Evolutionary conservation across 352 stramenopile genomes (phyloP).

Genomic region (Phytophthora ramorum): DNA sequence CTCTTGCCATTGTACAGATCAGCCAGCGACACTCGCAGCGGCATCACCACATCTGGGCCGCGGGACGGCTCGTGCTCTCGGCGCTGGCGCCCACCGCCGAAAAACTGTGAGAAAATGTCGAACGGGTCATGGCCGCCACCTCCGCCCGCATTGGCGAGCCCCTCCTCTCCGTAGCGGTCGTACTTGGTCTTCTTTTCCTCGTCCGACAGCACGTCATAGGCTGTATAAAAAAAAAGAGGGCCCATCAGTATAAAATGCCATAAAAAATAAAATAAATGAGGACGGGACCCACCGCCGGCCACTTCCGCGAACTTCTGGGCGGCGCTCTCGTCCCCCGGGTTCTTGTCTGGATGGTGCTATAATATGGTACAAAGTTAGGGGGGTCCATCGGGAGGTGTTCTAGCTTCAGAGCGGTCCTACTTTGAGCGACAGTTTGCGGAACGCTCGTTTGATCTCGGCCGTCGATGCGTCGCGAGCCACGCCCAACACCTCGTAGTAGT

Average conservation of each 20-base stretch:
- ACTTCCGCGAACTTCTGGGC: constrained; percentile 91
- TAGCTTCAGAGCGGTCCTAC: constrained; percentile 28
- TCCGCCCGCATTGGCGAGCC: constrained; percentile 63
- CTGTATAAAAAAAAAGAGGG: constrained; percentile 41
- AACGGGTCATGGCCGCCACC: constrained; percentile 73
- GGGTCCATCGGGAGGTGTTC: background rate
- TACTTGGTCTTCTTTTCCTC: constrained; percentile 91
- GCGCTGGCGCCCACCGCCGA: constrained; percentile 50
- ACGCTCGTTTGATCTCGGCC: constrained; percentile 84
- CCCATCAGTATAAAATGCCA: background rate
- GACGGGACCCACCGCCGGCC: constrained; percentile 54
- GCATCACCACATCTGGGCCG: constrained; percentile 83
- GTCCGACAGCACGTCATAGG: constrained; percentile 93
- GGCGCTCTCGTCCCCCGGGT: constrained; percentile 84
- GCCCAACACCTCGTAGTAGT: constrained; percentile 83
- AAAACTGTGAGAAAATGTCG: constrained; percentile 86
- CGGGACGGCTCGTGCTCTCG: constrained; percentile 65
- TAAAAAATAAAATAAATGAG: background rate
- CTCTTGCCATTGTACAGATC: constrained; percentile 97
- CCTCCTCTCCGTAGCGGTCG: constrained; percentile 92
- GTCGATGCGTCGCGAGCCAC: constrained; percentile 67
- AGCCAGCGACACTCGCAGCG: constrained; percentile 93
- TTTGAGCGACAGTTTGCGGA: constrained; percentile 91
- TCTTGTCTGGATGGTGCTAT: constrained; percentile 92
- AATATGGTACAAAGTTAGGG: constrained; percentile 8